These are phyloP conservation scores for Chytriomyces hyalinus DNA, from an alignment of 192 early-diverging fungal genomes.

Conservation along the genomic window DNA sequence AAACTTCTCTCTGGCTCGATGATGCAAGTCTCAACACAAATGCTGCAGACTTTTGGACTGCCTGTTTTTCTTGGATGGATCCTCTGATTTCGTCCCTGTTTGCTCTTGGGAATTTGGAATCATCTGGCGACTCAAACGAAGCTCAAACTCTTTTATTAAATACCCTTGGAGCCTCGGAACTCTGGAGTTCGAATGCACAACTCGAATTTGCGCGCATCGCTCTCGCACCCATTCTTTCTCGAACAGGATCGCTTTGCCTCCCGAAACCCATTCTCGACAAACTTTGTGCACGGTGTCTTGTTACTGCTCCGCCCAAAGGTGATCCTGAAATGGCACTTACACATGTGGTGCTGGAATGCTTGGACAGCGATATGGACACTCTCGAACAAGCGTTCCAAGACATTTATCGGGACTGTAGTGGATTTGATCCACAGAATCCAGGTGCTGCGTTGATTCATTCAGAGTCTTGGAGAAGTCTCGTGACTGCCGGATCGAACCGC, in stretches of 20 bases:
- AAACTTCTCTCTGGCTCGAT: constrained; percentile 22
- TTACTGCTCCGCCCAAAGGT: not conserved
- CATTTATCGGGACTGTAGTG: constrained; percentile 27
- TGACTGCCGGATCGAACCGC: not conserved
- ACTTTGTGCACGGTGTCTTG: not conserved
- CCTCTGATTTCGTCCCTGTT: constrained; percentile 12
- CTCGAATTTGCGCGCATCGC: constrained; percentile 12
- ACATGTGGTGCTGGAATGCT: constrained; percentile 8
- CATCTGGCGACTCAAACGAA: not conserved
- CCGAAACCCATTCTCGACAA: not conserved
- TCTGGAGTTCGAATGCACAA: constrained; percentile 4
- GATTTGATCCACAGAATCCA: constrained; percentile 3
- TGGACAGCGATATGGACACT: constrained; percentile 25
- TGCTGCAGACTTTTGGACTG: not conserved
- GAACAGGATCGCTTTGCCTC: not conserved
- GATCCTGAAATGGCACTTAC: constrained; percentile 3
- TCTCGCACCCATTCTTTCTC: constrained; percentile 2
- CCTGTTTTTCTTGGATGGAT: constrained; percentile 15
- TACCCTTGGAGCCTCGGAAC: not conserved
- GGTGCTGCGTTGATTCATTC: constrained; percentile 7
- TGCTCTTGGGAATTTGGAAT: not conserved
- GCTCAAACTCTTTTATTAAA: not conserved
- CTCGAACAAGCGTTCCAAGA: constrained; percentile 26
- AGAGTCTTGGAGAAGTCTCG: constrained; percentile 7
- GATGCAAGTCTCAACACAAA: not conserved